These are phyloP conservation scores for Aspergillus quadricinctus DNA, from an alignment of 2,329 filamentous ascomycete genomes.

Conservation along the genomic window DNA sequence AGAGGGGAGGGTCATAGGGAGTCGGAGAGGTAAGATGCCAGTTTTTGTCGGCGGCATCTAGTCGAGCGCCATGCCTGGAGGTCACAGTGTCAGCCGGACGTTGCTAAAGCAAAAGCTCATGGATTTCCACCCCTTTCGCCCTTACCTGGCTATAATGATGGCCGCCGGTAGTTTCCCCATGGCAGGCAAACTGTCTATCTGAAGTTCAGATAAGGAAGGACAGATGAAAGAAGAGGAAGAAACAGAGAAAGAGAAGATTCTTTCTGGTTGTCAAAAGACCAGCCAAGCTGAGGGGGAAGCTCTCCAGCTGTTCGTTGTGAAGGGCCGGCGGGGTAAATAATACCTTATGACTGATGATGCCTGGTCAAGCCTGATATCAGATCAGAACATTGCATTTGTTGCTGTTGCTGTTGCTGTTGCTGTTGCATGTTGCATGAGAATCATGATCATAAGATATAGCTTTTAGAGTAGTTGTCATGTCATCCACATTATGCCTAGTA, in stretches of 20 bases:
- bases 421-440: not conserved
- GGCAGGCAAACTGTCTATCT: not conserved
- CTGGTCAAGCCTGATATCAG: not conserved
- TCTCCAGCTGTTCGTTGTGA: not conserved
- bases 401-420: too few relatives aligned
- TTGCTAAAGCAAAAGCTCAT: not conserved
- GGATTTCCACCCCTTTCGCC: not conserved
- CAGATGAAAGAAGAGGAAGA: not conserved
- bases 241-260: not conserved
- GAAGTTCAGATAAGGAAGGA: not conserved
- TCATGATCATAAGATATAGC: not conserved
- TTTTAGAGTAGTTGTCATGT: not conserved
- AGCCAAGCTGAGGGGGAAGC: not conserved
- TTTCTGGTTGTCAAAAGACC: not conserved
- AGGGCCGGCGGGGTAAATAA: constrained; percentile 6
- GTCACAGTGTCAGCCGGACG: constrained; percentile 35
- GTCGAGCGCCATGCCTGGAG: constrained; percentile 79
- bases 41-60: constrained; percentile 89
- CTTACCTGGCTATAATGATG: constrained; percentile 41
- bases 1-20: constrained; percentile 92
- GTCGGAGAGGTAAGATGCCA: constrained; percentile 93
- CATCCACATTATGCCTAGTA: not conserved
- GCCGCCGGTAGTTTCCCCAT: constrained; percentile 40
- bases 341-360: not conserved
- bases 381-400: not conserved